A percentile compares a stretch with the other conserved stretches of the same genome.
phyloP scores from a whole-genome alignment of 306 rosid genomes.

The Carpinus viminea region DNA sequence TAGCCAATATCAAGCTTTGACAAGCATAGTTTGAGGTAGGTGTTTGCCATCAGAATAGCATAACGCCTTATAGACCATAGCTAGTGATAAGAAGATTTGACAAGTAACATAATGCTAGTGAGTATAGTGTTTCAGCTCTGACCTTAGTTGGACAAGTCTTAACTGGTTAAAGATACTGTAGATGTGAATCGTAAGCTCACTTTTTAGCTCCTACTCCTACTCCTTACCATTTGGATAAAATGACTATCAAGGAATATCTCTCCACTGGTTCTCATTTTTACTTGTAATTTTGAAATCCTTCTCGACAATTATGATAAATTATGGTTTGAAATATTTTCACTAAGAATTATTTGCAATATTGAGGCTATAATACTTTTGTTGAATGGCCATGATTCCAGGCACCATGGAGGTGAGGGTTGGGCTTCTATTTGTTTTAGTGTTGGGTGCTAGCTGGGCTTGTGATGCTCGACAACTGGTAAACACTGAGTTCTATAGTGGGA shows the following conservation, averaged over 20 bases:
- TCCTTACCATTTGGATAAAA: background rate
- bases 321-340: background rate
- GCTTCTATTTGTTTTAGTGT: slow-evolving; percentile 33
- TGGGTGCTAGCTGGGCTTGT: slow-evolving; percentile 39
- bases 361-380: background rate
- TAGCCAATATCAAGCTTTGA: background rate
- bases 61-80: background rate
- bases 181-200: background rate
- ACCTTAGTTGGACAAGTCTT: background rate
- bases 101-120: background rate
- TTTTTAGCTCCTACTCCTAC: background rate
- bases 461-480: slow-evolving; percentile 27
- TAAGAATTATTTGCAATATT: background rate
- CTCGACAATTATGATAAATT: background rate
- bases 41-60: background rate
- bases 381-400: slow-evolving; percentile 28
- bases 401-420: slow-evolving; percentile 41
- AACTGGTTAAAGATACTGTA: background rate
- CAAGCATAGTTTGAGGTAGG: background rate
- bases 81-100: background rate
- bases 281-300: background rate
- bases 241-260: background rate
- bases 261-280: background rate
- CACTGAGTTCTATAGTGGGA: background rate
- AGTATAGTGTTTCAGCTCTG: background rate